Evolutionary conservation across 192 early-diverging fungal genomes (phyloP).

Genomic region (Backusella macrospora): DNA sequence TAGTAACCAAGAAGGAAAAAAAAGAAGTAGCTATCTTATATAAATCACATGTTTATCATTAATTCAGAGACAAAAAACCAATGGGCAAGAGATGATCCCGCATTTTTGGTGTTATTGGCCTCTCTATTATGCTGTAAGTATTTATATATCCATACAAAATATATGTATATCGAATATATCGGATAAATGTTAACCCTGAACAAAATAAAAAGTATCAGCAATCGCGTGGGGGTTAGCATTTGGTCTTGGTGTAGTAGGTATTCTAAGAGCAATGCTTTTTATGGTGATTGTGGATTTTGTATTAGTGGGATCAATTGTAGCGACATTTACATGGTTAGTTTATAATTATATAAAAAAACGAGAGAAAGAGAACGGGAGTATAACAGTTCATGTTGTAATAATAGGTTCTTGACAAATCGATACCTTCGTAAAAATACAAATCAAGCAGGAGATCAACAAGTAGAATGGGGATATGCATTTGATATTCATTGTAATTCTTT

Average conservation of each 20-base stretch:
- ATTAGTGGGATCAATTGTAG: constrained; percentile 67
- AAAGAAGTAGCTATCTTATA: not conserved
- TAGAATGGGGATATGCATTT: constrained; percentile 96
- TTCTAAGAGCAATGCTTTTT: constrained; percentile 72
- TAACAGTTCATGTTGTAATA: not conserved
- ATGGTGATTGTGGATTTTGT: constrained; percentile 88
- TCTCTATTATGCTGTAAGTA: constrained; percentile 65
- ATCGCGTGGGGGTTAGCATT: constrained; percentile 84
- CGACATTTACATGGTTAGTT: constrained; percentile 66
- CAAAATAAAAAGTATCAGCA: constrained; percentile 62
- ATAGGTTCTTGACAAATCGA: constrained; percentile 75
- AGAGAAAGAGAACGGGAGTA: not conserved
- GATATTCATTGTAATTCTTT: constrained; percentile 98
- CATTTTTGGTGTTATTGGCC: constrained; percentile 82
- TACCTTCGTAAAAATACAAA: constrained; percentile 76
- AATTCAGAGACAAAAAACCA: constrained; percentile 93
- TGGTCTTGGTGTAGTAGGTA: constrained; percentile 64
- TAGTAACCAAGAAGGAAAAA: not conserved
- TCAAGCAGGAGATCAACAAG: constrained; percentile 82
- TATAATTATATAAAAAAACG: constrained; percentile 33
- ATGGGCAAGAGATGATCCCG: constrained; percentile 97
- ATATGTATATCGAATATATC: not conserved
- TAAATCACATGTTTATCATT: constrained; percentile 22
- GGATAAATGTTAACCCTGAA: constrained; percentile 2
- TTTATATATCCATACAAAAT: not conserved